Conservation (phyloP, 768 basidiomycete species). For the Tylopilus intermedius region DNA sequence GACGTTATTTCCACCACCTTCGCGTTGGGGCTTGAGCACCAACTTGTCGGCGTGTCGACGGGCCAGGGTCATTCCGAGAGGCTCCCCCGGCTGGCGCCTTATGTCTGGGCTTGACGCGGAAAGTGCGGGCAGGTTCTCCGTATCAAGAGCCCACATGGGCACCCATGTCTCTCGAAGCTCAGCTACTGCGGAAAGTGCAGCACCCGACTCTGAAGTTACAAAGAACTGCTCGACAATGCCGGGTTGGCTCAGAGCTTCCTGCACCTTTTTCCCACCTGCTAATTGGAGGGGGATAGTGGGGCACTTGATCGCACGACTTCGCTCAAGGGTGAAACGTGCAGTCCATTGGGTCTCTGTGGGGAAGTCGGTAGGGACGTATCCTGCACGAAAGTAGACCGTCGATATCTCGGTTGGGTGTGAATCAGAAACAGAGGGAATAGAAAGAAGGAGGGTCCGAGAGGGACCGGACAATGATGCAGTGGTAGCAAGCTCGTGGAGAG, state of each 20-base stretch:
- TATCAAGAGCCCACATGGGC: constrained; percentile 77
- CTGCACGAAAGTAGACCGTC: constrained; percentile 86
- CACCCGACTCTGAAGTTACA: constrained; percentile 30
- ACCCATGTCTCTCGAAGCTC: constrained; percentile 76
- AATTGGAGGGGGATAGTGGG: constrained; percentile 87
- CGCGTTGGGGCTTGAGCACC: constrained; percentile 95
- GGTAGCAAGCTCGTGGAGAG: constrained; percentile 60
- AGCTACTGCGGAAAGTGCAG: constrained; percentile 28
- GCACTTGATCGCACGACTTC: constrained; percentile 85
- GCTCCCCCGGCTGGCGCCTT: constrained; percentile 5
- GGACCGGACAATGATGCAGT: constrained; percentile 51
- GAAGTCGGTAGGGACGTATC: constrained; percentile 82
- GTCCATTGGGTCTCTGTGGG: constrained; percentile 58
- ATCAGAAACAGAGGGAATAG: constrained; percentile 6
- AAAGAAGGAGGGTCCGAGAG: constrained; percentile 39
- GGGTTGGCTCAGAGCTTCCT: constrained; percentile 75
- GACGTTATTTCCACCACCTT: constrained; percentile 96
- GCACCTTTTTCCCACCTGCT: constrained; percentile 95
- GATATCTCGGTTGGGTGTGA: constrained; percentile 59
- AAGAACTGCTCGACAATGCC: constrained; percentile 75
- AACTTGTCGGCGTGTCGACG: constrained; percentile 42
- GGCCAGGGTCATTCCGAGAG: constrained; percentile 21
- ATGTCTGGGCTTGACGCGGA: neutral
- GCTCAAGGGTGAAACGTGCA: constrained; percentile 75
- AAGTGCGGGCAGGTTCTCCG: constrained; percentile 1